Conservation (phyloP, 169 alveolate genomes). For the Theileria parva region DNA sequence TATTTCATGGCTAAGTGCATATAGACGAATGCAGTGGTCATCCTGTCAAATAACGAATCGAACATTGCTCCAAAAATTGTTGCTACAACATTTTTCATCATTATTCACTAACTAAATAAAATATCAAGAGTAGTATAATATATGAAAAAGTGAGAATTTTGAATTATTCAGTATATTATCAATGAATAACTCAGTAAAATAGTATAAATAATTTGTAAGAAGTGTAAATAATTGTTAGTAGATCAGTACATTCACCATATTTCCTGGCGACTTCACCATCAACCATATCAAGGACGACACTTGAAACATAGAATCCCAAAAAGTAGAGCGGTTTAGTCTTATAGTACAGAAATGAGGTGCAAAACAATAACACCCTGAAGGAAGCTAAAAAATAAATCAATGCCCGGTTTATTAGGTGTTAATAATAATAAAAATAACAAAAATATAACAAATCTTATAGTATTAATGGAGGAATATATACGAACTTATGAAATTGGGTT, state of each 20-base stretch:
- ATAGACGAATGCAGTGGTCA: constrained; percentile 51
- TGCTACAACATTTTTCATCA: constrained; percentile 24
- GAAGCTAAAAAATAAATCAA: constrained; percentile 22
- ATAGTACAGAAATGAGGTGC: constrained; percentile 12
- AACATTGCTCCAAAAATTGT: constrained; percentile 56
- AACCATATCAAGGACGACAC: constrained; percentile 43
- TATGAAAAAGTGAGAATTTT: neutral
- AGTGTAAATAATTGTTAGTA: neutral
- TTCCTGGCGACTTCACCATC: constrained; percentile 63
- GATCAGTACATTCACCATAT: constrained; percentile 47
- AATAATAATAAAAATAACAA: constrained; percentile 4
- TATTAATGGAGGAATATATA: constrained; percentile 4
- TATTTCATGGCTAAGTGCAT: constrained; percentile 31
- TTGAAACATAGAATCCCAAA: constrained; percentile 26
- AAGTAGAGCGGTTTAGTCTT: constrained; percentile 20
- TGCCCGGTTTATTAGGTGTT: neutral
- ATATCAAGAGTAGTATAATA: neutral
- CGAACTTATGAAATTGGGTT: constrained; percentile 32
- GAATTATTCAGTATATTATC: neutral
- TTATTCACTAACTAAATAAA: neutral
- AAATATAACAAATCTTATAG: neutral
- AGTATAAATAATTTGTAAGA: neutral
- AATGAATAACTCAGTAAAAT: neutral
- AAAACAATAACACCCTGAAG: constrained; percentile 30
- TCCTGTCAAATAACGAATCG: constrained; percentile 58